Percentiles rank a stretch among this genome's conserved stretches.
phyloP scores from a whole-genome alignment of 2,329 filamentous ascomycete species.

The Penicillium sp. region DNA sequence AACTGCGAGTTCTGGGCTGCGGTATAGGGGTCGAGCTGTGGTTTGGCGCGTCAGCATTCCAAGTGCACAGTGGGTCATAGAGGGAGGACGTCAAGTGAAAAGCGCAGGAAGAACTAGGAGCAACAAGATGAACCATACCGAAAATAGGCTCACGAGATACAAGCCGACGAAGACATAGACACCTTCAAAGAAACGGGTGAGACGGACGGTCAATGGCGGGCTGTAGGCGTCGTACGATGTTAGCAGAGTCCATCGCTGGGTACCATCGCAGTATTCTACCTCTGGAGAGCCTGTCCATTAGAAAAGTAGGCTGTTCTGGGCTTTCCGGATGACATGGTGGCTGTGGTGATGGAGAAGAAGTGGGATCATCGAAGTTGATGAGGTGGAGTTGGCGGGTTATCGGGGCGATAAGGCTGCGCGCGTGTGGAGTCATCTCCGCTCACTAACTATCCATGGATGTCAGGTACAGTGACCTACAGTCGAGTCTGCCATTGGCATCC shows the following conservation, averaged over 20 bases:
- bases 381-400: constrained; percentile 15
- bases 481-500: no score
- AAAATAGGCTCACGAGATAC: constrained; percentile 50
- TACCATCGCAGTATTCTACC: constrained; percentile 21
- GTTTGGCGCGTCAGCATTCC: constrained; percentile 13
- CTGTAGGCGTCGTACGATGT: constrained; percentile 25
- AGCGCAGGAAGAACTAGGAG: background rate
- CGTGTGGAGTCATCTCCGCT: background rate
- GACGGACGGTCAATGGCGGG: constrained; percentile 46
- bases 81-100: background rate
- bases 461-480: no score
- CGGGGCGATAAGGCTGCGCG: constrained; percentile 7
- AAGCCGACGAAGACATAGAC: constrained; percentile 50
- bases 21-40: constrained; percentile 46
- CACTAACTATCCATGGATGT: no score
- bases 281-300: constrained; percentile 39
- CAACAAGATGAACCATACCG: constrained; percentile 33
- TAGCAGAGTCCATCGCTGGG: background rate
- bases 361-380: constrained; percentile 7
- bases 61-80: background rate
- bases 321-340: constrained; percentile 34
- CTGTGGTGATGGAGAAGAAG: background rate
- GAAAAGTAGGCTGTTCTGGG: constrained; percentile 38
- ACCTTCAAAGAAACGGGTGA: constrained; percentile 41
- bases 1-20: constrained; percentile 48